These are phyloP conservation scores for Pontederia crassipes DNA, from an alignment of 176 grass and related monocot species.

Conservation along the genomic window DNA sequence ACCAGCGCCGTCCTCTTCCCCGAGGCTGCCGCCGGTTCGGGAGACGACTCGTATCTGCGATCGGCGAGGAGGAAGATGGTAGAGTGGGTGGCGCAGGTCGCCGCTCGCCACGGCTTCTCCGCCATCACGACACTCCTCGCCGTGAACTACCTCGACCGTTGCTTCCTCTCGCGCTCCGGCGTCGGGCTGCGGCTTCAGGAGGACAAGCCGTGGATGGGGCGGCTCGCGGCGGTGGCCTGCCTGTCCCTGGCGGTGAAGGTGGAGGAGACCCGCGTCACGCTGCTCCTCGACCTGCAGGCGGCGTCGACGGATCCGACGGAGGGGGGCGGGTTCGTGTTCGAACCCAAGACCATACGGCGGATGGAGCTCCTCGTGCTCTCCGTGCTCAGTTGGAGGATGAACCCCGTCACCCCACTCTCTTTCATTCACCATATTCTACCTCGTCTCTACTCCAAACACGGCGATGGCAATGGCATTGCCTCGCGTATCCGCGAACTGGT, in stretches of 20 bases:
- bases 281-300: constrained; percentile 57
- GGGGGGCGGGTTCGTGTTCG: constrained; percentile 36
- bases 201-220: constrained; percentile 52
- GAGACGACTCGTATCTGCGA: neutral
- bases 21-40: neutral
- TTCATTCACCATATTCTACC: constrained; percentile 47
- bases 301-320: neutral
- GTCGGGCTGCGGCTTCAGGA: constrained; percentile 28
- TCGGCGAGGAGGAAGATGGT: constrained; percentile 1
- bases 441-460: neutral
- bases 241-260: constrained; percentile 75
- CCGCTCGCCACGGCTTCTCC: constrained; percentile 5
- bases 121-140: constrained; percentile 9
- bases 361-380: constrained; percentile 87
- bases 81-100: constrained; percentile 7
- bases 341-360: constrained; percentile 55
- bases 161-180: constrained; percentile 13
- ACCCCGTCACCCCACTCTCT: constrained; percentile 62
- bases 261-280: constrained; percentile 57
- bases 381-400: constrained; percentile 59
- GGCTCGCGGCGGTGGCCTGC: constrained; percentile 53
- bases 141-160: constrained; percentile 2
- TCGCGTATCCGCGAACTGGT: constrained; percentile 7
- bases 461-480: neutral
- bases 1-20: too few relatives aligned